These are phyloP conservation scores for Pleurotus citrinopileatus DNA, from an alignment of 768 basidiomycete species.

Conservation along the genomic window DNA sequence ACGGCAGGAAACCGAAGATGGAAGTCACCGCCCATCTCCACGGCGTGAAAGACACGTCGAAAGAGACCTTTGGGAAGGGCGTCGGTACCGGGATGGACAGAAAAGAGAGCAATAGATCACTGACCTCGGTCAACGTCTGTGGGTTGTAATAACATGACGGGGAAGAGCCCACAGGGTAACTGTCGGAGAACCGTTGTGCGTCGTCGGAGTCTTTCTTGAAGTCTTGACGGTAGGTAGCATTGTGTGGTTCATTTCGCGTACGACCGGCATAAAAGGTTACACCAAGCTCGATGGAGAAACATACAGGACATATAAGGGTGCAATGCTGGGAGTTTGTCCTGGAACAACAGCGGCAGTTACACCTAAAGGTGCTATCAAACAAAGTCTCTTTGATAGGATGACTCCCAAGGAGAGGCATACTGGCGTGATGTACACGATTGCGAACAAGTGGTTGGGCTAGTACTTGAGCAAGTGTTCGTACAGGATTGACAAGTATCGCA, in stretches of 20 bases:
- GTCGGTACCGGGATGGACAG: neutral
- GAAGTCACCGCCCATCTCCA: constrained; percentile 20
- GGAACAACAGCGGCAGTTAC: constrained; percentile 18
- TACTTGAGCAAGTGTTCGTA: constrained; percentile 12
- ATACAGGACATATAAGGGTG: constrained; percentile 15
- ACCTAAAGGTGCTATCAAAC: constrained; percentile 4
- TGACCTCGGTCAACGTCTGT: constrained; percentile 1
- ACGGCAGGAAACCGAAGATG: constrained; percentile 17
- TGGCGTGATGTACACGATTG: constrained; percentile 10
- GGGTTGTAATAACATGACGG: constrained; percentile 18
- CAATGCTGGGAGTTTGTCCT: constrained; percentile 10
- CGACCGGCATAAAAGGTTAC: constrained; percentile 7
- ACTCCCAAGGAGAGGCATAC: constrained; percentile 3
- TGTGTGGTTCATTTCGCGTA: neutral
- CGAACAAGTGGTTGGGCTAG: constrained; percentile 2
- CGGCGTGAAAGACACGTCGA: constrained; percentile 14
- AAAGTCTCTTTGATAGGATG: too few relatives aligned
- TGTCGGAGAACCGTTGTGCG: constrained; percentile 12
- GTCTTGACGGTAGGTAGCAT: constrained; percentile 13
- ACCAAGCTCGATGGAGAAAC: constrained; percentile 14
- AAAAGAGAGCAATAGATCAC: constrained; percentile 6
- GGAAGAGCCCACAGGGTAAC: constrained; percentile 13
- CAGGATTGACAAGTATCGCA: constrained; percentile 15
- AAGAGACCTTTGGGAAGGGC: neutral
- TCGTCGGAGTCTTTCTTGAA: constrained; percentile 12